Base-by-base conservation (phyloP, 1,284 basidiomycete species). In the Pholiota adiposa region DNA sequence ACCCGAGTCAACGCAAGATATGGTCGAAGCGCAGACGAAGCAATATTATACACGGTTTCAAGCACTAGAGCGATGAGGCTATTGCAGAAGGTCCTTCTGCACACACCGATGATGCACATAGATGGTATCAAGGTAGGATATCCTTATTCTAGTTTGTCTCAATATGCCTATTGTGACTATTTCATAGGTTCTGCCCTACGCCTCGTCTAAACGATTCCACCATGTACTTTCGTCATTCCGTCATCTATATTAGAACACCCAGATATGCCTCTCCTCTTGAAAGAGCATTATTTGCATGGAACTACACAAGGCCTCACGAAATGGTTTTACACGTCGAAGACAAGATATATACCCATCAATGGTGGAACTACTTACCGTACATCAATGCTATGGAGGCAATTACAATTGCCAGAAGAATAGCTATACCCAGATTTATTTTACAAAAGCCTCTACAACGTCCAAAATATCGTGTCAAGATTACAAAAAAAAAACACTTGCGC, bases 1-100 rank as follows among this genome's bases (percentile, higher is more conserved):
- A 7, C 92, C 96, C 0, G 97, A 98, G 74, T 93, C 94, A 25
- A 94, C 90, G 18, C 90, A 93, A 69, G 94, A 96, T 66, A 82
- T 87, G 61, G 84, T 90, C 3, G 93, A 96, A 72, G 81, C 84
- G 0, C 83, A 85, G 61, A 90, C 91, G 11, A 97, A 97, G 71
- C 83, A 85, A 56, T 80, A 77, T 62, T 80, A 82, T 65, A 77
- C 77, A 9, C 77, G 79, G 14, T 82, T 82, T 59, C 79, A 81
- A 63, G 74, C 79, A 6, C 63, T 75, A 57, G 71, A 67, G 23
- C 65, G 60, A 25, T 66, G 50, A 62, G 16, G 18, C 33, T 19
- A 12, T 16, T 18, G 31, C 9, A 16, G 27, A 14, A 5, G 3
- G 12, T 27, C 8, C 6, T 23, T 8, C 27, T 16, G 1, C 12